phyloP scores from a whole-genome alignment of 257 asterid species.

The Lantana camara region DNA sequence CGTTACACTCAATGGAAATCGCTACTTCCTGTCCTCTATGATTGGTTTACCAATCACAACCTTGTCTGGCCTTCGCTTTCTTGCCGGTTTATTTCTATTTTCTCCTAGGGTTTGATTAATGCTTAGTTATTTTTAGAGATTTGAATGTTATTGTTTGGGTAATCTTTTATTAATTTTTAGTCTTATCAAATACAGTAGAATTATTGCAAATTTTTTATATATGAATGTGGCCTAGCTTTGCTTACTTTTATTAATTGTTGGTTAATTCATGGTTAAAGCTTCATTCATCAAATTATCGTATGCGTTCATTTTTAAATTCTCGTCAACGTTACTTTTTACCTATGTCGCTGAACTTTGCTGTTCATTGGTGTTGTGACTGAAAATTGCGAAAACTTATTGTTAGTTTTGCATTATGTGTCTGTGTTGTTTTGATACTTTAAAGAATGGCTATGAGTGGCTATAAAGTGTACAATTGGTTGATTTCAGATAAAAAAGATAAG shows the following conservation, averaged over 20 bases:
- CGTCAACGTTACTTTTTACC: background rate
- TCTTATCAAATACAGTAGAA: background rate
- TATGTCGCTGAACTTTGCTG: too few relatives aligned
- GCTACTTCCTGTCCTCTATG: too few relatives aligned
- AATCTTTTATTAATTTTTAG: background rate
- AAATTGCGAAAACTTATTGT: too few relatives aligned
- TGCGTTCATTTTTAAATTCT: background rate
- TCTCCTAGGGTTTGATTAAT: constrained; percentile 28
- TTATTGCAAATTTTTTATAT: background rate
- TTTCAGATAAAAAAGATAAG: too few relatives aligned
- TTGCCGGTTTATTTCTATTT: constrained; percentile 53
- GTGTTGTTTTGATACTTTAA: background rate
- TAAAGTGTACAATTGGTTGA: too few relatives aligned
- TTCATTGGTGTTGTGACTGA: background rate
- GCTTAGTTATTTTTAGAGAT: background rate
- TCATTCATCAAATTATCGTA: background rate
- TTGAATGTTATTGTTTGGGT: background rate
- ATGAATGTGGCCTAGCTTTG: background rate
- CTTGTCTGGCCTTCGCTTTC: constrained; percentile 45
- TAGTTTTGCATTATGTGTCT: background rate
- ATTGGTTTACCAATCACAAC: too few relatives aligned
- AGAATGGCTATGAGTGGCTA: background rate
- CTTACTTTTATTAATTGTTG: background rate
- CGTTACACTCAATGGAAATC: background rate
- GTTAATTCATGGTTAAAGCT: background rate